A percentile compares a stretch with the other conserved stretches of the same genome.
These are phyloP conservation scores for Nakazawaea ambrosiae DNA, from an alignment of 805 yeast genomes.

Conservation along the genomic window DNA sequence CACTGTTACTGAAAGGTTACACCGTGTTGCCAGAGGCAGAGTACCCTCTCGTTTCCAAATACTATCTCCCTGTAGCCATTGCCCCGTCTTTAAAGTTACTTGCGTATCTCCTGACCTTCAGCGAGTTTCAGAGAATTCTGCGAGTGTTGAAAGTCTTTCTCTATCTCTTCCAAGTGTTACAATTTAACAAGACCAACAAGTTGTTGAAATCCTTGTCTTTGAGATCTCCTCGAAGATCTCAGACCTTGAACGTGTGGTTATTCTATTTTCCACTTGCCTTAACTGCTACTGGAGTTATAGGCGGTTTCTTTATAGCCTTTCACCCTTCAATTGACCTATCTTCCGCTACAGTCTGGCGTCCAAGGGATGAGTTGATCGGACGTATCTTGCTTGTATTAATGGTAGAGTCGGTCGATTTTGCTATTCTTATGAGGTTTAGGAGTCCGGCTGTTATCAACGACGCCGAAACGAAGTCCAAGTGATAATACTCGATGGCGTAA, in stretches of 20 bases:
- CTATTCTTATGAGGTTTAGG: too few species aligned
- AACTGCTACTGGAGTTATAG: too few species aligned
- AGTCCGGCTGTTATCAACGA: too few species aligned
- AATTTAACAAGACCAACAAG: slow-evolving; percentile 1
- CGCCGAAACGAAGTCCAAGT: too few species aligned
- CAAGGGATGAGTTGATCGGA: too few species aligned
- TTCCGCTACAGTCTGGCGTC: too few species aligned
- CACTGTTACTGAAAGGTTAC: slow-evolving; percentile 2
- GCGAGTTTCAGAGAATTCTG: neutral
- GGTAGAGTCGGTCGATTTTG: too few species aligned
- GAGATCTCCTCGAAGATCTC: slow-evolving; percentile 4
- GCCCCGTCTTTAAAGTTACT: neutral
- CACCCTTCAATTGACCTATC: too few species aligned
- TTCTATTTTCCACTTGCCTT: slow-evolving; percentile 4
- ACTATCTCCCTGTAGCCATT: neutral
- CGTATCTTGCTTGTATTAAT: too few species aligned
- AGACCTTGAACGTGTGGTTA: slow-evolving; percentile 5
- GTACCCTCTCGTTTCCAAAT: slow-evolving; percentile 4
- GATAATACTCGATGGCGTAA: too few species aligned
- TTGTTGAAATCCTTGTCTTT: slow-evolving; percentile 3
- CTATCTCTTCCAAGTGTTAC: slow-evolving; percentile 1
- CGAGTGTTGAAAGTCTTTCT: neutral
- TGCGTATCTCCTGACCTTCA: too few species aligned
- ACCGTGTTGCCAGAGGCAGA: slow-evolving; percentile 5
- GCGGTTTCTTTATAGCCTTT: too few species aligned